Evolutionary conservation across 2,329 filamentous ascomycete genomes (phyloP), one percentile per base, ranked within the genome.

Genomic region (Fusarium nygamai): DNA sequence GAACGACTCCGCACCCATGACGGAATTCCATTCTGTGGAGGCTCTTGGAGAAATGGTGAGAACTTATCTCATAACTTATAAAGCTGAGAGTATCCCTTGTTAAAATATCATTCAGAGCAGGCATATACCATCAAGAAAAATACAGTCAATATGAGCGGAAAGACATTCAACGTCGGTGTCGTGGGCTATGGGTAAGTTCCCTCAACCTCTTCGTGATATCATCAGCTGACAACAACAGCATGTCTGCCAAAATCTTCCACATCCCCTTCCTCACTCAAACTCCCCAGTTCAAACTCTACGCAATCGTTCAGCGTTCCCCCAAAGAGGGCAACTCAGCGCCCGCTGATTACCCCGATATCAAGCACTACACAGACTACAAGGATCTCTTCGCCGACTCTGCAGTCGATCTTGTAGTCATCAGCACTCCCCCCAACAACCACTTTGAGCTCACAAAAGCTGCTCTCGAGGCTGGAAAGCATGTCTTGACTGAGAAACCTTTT

Each of bases 401-500:
- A 1, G 87, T 96, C 48, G 89, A 95, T 79, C 85, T 95, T 24
- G 88, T 95, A 38, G 86, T 94, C 75, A 83, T 96, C 70, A 91
- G 91, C 60, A 94, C 92, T 1, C 90, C 92, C 0, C 93, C 93
- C 1, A 87, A 92, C 71, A 91, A 90, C 17, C 94, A 96, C 84
- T 93, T 90, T 79, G 81, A 85, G 22, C 85, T 95, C 76, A 86
- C 90, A 41, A 91, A 90, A 81, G 82, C 88, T 59, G 91, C 92
- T 0, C 86, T 96, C 54, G 86, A 92, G 79, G 85, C 88, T 16
- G 91, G 92, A 76, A 95, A 95, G 85, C 92, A 96, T 81, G 92
- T 95, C 33, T 86, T 96, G 60, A 92, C 93, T 56, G 94, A 96
- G 85, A 96, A 96, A 85, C 94, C 94, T 6, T 96, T 96, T 80